Evolutionary conservation across 2,329 filamentous ascomycete species (phyloP).

Genomic region (Trichophyton schoenleinii): DNA sequence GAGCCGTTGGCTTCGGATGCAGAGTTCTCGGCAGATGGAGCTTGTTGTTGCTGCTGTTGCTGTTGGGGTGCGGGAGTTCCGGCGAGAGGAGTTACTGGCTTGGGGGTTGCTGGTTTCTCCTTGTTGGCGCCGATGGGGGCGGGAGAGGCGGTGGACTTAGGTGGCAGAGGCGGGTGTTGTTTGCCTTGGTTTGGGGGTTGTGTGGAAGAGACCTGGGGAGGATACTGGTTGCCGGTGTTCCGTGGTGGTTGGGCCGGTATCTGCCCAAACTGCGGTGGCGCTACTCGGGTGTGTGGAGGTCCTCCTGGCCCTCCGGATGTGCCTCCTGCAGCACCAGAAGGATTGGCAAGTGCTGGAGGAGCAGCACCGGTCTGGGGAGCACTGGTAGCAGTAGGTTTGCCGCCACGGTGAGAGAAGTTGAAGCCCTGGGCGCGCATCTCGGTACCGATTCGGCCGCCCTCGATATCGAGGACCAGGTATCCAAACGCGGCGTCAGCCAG

Average conservation of each 20-base stretch:
- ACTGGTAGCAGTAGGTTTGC: constrained; percentile 49
- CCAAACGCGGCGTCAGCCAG: constrained; percentile 94
- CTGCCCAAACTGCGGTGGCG: constrained; percentile 31
- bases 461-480: constrained; percentile 87
- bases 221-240: constrained; percentile 20
- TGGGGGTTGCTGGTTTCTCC: constrained; percentile 40
- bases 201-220: constrained; percentile 18
- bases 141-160: constrained; percentile 24
- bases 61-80: constrained; percentile 14
- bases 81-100: constrained; percentile 23
- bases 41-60: constrained; percentile 5
- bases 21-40: constrained; percentile 23
- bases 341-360: constrained; percentile 6
- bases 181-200: constrained; percentile 21
- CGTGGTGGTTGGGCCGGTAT: constrained; percentile 23
- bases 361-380: constrained; percentile 5
- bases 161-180: constrained; percentile 21
- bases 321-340: constrained; percentile 20
- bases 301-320: constrained; percentile 27
- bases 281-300: constrained; percentile 19
- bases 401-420: constrained; percentile 92
- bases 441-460: constrained; percentile 88
- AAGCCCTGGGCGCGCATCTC: constrained; percentile 98
- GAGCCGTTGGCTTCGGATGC: constrained; percentile 40
- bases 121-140: constrained; percentile 34